Percentiles rank a stretch among this genome's conserved stretches.
phyloP scores from a whole-genome alignment of 345 rosid genomes.

The Citrus medica region DNA sequence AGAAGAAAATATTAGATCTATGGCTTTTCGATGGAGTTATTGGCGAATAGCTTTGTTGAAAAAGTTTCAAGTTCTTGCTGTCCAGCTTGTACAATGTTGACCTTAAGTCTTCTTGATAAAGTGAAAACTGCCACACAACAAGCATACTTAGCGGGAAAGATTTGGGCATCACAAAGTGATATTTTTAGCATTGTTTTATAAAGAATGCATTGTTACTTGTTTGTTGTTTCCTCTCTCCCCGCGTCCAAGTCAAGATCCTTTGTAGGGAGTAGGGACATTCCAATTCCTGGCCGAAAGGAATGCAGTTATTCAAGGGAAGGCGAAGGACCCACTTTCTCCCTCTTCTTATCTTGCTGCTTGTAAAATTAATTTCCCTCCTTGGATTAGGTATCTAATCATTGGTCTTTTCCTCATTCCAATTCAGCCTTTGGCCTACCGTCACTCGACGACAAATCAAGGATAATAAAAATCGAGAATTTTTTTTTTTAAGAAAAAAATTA shows the following conservation, averaged over 20 bases:
- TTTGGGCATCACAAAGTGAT: background rate
- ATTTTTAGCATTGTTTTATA: background rate
- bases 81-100: background rate
- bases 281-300: slow-evolving; percentile 24
- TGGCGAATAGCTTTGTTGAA: background rate
- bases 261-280: background rate
- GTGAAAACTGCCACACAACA: background rate
- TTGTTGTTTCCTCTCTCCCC: background rate
- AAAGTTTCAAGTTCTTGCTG: background rate
- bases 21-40: background rate
- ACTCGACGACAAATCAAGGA: background rate
- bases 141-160: background rate
- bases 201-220: background rate
- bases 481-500: no score
- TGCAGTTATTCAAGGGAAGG: background rate
- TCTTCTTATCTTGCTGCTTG: background rate
- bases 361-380: background rate
- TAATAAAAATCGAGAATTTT: no score
- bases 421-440: background rate
- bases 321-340: background rate
- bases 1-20: background rate
- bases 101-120: background rate
- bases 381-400: background rate
- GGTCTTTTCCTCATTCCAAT: background rate
- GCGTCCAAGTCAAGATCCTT: slow-evolving; percentile 6